Percentiles rank a stretch among this genome's conserved stretches.
phyloP scores from a whole-genome alignment of 768 basidiomycete genomes.

The Termitomyces sp. region DNA sequence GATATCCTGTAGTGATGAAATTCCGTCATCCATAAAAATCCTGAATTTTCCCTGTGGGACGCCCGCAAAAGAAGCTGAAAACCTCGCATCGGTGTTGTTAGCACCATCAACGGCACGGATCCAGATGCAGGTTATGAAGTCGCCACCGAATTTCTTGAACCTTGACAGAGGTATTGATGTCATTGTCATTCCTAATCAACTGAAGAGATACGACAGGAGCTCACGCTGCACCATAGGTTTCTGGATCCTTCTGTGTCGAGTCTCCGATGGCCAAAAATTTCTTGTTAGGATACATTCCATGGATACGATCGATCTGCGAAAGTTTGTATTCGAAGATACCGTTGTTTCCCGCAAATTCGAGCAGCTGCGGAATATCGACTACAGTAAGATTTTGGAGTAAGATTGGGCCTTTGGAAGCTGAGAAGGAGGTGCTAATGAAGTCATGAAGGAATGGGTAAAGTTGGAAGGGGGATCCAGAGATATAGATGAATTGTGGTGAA shows the following conservation, averaged over 20 bases:
- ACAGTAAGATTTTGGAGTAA: neutral
- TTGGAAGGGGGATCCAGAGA: slow-evolving; percentile 41
- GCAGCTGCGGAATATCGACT: neutral
- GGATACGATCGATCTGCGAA: slow-evolving; percentile 31
- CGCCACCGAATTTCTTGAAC: slow-evolving; percentile 28
- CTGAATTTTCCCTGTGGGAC: neutral
- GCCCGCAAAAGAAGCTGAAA: slow-evolving; percentile 18
- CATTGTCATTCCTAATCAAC: neutral
- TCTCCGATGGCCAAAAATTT: slow-evolving; percentile 38
- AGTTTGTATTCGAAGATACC: slow-evolving; percentile 21
- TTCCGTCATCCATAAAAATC: neutral
- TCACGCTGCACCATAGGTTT: slow-evolving; percentile 38
- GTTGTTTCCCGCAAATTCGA: neutral
- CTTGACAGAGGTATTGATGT: slow-evolving; percentile 14
- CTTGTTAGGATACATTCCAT: slow-evolving; percentile 37
- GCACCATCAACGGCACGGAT: slow-evolving; percentile 40
- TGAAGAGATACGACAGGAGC: slow-evolving; percentile 10
- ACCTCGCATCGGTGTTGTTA: slow-evolving; percentile 33
- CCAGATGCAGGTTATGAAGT: slow-evolving; percentile 37
- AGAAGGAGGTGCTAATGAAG: slow-evolving; percentile 30
- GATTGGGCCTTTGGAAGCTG: neutral
- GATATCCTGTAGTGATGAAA: neutral
- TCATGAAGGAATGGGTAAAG: slow-evolving; percentile 38
- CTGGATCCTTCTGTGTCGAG: slow-evolving; percentile 42
- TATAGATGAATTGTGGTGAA: slow-evolving; percentile 36